A percentile compares a stretch with the other conserved stretches of the same genome.
Evolutionary conservation across 1,284 basidiomycete genomes (phyloP).

Genomic region (Ustilago trichophora): DNA sequence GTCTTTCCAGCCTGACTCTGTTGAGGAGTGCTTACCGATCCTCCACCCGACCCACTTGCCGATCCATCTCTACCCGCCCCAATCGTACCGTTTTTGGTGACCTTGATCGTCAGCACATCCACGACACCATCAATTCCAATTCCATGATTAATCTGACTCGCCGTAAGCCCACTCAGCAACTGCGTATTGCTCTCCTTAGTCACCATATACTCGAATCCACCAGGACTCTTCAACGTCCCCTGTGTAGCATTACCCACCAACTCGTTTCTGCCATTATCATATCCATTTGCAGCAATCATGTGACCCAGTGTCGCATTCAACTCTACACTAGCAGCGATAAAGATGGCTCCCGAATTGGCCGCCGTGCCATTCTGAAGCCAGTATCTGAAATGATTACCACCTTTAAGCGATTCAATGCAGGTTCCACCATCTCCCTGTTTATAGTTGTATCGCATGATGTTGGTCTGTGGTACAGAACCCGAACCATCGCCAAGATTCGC

Average conservation of each 20-base stretch:
- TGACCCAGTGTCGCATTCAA: slow-evolving; percentile 46
- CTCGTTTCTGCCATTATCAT: slow-evolving; percentile 73
- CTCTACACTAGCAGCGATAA: slow-evolving; percentile 73
- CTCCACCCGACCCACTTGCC: slow-evolving; percentile 2
- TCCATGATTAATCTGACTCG: slow-evolving; percentile 59
- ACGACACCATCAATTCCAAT: slow-evolving; percentile 58
- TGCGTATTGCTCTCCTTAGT: slow-evolving; percentile 27
- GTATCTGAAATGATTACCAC: slow-evolving; percentile 90
- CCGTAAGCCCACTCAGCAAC: slow-evolving; percentile 30
- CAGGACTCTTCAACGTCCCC: slow-evolving; percentile 44
- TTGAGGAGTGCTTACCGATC: slow-evolving; percentile 20
- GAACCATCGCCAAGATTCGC: slow-evolving; percentile 58
- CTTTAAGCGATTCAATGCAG: slow-evolving; percentile 78
- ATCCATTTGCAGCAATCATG: slow-evolving; percentile 52
- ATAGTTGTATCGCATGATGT: slow-evolving; percentile 60
- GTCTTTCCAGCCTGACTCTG: too few relatives aligned
- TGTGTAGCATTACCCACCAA: slow-evolving; percentile 69
- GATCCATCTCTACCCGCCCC: slow-evolving; percentile 27
- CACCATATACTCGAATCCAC: slow-evolving; percentile 51
- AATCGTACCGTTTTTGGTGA: slow-evolving; percentile 53
- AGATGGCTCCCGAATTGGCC: slow-evolving; percentile 79
- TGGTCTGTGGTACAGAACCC: slow-evolving; percentile 50
- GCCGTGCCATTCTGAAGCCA: slow-evolving; percentile 80
- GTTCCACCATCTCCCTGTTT: slow-evolving; percentile 48
- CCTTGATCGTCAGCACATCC: slow-evolving; percentile 51